A percentile compares a stretch with the other conserved stretches of the same genome.
Conservation (phyloP, 2,329 filamentous ascomycete genomes). For the Aureobasidium sp. region DNA sequence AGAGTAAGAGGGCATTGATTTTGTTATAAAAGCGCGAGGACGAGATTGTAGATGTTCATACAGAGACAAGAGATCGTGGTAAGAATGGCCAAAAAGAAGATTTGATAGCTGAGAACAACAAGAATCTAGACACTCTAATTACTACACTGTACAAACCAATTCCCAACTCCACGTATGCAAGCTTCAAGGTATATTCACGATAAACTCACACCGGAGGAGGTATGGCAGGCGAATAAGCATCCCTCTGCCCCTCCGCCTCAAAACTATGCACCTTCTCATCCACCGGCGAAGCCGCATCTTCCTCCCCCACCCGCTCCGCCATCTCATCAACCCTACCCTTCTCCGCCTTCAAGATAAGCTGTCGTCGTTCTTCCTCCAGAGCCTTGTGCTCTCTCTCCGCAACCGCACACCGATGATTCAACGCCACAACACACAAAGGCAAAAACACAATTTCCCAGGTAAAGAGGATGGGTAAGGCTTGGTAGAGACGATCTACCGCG, state of each 20-base stretch:
- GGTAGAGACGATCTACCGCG: conserved; percentile 35
- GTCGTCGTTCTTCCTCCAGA: conserved; percentile 7
- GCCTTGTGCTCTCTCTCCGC: conserved; percentile 11
- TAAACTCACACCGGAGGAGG: not conserved
- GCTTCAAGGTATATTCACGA: too few relatives aligned
- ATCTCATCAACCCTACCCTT: not conserved
- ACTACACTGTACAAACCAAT: too few relatives aligned
- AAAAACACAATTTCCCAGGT: conserved; percentile 31
- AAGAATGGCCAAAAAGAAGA: too few relatives aligned
- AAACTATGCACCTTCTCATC: conserved; percentile 1
- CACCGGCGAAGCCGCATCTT: not conserved
- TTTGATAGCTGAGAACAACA: too few relatives aligned
- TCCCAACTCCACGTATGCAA: too few relatives aligned
- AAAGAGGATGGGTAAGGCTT: conserved; percentile 39
- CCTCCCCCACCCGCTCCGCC: not conserved
- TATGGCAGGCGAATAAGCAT: not conserved
- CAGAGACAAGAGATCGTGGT: too few relatives aligned
- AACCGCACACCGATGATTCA: conserved; percentile 21
- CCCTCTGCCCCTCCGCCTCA: not conserved
- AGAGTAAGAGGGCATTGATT: too few relatives aligned
- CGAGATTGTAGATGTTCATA: too few relatives aligned
- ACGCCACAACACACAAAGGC: conserved; percentile 19
- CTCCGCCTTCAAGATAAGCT: not conserved
- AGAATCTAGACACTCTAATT: too few relatives aligned
- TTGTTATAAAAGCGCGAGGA: too few relatives aligned